Evolutionary conservation across 1,139 yeast species (phyloP).

Genomic region (Yamadazyma conglobata): DNA sequence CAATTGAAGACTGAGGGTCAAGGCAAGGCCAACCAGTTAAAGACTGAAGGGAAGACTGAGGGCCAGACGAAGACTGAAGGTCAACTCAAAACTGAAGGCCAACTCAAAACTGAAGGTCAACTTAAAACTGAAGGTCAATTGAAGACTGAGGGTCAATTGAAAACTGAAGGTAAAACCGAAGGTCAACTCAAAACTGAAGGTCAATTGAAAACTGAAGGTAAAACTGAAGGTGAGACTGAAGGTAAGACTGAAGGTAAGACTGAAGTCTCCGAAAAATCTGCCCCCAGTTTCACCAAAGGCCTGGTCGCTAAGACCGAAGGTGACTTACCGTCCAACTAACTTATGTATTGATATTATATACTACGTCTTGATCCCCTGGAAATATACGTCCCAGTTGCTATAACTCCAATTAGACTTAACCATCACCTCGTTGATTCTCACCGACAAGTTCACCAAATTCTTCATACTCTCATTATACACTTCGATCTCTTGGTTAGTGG

Average conservation of each 20-base stretch:
- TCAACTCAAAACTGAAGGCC: slow-evolving; percentile 16
- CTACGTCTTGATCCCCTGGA: slow-evolving; percentile 4
- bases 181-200: slow-evolving; percentile 12
- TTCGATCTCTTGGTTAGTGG: slow-evolving; percentile 43
- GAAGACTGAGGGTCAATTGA: slow-evolving; percentile 11
- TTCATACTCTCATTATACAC: slow-evolving; percentile 30
- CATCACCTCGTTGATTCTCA: slow-evolving; percentile 17
- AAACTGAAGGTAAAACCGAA: slow-evolving; percentile 13
- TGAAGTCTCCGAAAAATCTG: slow-evolving; percentile 3
- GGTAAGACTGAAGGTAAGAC: slow-evolving; percentile 15
- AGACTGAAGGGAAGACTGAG: slow-evolving; percentile 12
- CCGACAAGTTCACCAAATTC: slow-evolving; percentile 25
- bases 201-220: slow-evolving; percentile 15
- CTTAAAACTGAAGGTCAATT: slow-evolving; percentile 16
- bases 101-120: slow-evolving; percentile 9
- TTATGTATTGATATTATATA: neutral
- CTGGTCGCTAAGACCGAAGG: slow-evolving; percentile 1
- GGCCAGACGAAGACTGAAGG: slow-evolving; percentile 18
- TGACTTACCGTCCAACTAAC: neutral
- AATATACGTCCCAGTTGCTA: slow-evolving; percentile 17
- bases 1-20: no score
- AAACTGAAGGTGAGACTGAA: slow-evolving; percentile 14
- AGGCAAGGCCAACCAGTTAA: no score
- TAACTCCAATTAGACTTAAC: slow-evolving; percentile 14
- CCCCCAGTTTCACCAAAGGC: neutral